These are phyloP conservation scores for Oxytropis ochrocephala DNA, from an alignment of 306 rosid species.

Conservation along the genomic window DNA sequence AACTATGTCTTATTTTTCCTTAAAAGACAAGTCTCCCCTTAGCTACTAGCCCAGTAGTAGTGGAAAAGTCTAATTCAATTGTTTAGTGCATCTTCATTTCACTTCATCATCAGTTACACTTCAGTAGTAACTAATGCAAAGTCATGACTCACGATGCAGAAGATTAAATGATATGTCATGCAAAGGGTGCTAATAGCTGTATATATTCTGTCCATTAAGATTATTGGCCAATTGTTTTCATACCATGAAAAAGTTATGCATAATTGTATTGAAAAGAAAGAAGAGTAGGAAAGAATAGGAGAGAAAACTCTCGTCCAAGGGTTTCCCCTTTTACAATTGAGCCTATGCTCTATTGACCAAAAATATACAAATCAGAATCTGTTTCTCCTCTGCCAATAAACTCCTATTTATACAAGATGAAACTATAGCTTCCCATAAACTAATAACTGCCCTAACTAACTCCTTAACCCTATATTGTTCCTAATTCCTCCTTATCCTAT, in stretches of 20 bases:
- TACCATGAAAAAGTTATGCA: background rate
- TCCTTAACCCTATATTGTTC: too few relatives aligned
- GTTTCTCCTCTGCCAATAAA: too few relatives aligned
- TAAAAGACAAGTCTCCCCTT: background rate
- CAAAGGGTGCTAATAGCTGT: conserved; percentile 6
- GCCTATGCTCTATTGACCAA: too few relatives aligned
- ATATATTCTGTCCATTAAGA: conserved; percentile 1
- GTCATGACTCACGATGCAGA: background rate
- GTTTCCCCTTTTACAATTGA: too few relatives aligned
- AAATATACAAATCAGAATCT: too few relatives aligned
- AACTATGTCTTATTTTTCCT: background rate
- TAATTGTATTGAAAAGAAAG: background rate
- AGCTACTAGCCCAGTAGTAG: background rate
- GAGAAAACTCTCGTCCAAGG: too few relatives aligned
- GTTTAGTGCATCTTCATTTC: background rate
- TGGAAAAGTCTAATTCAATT: conserved; percentile 20
- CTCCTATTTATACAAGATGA: too few relatives aligned
- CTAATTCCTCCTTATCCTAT: too few relatives aligned
- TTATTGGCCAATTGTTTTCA: background rate
- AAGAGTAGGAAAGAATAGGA: too few relatives aligned
- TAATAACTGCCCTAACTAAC: too few relatives aligned
- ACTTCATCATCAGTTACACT: background rate
- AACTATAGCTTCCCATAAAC: too few relatives aligned
- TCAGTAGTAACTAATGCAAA: background rate
- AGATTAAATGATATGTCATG: conserved; percentile 10